A percentile compares a stretch with the other conserved stretches of the same genome.
phyloP scores from a whole-genome alignment of 2,329 filamentous ascomycete genomes.

The Elsinoe australis region DNA sequence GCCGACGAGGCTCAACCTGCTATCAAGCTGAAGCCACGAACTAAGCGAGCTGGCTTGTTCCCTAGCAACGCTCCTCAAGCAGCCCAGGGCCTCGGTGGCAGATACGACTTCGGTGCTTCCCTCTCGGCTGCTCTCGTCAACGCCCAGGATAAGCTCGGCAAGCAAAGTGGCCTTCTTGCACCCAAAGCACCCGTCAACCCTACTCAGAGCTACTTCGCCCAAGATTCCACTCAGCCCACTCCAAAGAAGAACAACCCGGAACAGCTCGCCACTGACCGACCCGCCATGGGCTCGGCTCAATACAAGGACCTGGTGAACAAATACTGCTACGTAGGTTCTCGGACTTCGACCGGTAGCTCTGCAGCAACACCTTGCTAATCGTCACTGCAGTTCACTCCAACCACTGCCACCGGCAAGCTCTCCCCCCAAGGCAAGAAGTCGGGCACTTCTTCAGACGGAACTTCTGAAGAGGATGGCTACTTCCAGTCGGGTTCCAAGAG shows the following conservation, averaged over 20 bases:
- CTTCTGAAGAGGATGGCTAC: constrained; percentile 4
- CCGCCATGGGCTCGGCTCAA: constrained; percentile 72
- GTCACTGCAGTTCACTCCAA: constrained; percentile 23
- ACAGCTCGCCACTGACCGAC: constrained; percentile 53
- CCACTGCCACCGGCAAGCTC: constrained; percentile 18
- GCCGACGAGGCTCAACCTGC: constrained; percentile 50
- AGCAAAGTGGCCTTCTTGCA: constrained; percentile 44
- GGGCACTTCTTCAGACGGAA: neutral
- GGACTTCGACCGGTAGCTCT: constrained; percentile 28
- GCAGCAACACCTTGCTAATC: constrained; percentile 35
- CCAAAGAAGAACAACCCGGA: constrained; percentile 36
- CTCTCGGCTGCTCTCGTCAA: constrained; percentile 72
- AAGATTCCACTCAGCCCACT: constrained; percentile 40
- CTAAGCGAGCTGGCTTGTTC: constrained; percentile 50
- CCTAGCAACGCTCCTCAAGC: constrained; percentile 43
- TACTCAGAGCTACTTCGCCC: constrained; percentile 19
- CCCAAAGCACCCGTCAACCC: constrained; percentile 17
- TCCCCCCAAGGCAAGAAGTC: constrained; percentile 21
- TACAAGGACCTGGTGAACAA: constrained; percentile 97
- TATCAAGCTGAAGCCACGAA: constrained; percentile 63
- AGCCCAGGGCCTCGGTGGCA: constrained; percentile 68
- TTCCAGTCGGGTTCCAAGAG: constrained; percentile 19
- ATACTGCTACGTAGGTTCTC: constrained; percentile 97
- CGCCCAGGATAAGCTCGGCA: constrained; percentile 56
- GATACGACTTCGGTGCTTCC: constrained; percentile 95